These are phyloP conservation scores for Podospora bellae-mahoneyi DNA, from an alignment of 495 filamentous ascomycete genomes.

Conservation along the genomic window DNA sequence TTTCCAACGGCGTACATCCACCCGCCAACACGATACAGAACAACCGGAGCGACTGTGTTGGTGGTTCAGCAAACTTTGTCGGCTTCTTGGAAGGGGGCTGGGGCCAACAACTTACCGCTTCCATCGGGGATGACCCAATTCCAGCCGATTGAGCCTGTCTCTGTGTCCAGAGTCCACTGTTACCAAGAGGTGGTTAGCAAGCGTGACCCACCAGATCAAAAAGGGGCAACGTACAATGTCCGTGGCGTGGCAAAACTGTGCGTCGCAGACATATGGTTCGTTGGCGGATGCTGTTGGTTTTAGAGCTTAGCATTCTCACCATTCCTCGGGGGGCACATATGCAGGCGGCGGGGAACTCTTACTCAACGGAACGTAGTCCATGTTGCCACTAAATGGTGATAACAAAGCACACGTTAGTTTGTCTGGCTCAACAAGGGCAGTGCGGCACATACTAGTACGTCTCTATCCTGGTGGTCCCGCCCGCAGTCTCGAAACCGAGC, in stretches of 20 bases:
- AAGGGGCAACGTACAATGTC: conserved; percentile 17
- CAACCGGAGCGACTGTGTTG: conserved; percentile 5
- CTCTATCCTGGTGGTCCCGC: neutral
- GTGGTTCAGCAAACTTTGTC: neutral
- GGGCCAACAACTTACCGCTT: neutral
- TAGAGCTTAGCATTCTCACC: neutral
- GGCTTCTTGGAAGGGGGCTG: too few species aligned
- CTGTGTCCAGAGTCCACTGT: conserved; percentile 19
- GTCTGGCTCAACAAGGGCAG: neutral
- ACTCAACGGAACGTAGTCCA: neutral
- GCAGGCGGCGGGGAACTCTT: neutral
- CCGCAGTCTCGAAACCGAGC: neutral
- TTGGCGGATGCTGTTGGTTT: conserved; percentile 11
- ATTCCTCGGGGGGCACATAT: too few species aligned
- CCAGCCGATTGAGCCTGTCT: conserved; percentile 11
- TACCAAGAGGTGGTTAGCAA: neutral
- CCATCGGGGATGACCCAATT: conserved; percentile 11
- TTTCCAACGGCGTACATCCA: conserved; percentile 18
- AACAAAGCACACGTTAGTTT: neutral
- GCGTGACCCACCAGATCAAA: neutral
- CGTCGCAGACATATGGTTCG: neutral
- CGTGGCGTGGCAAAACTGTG: conserved; percentile 1
- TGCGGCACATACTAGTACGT: neutral
- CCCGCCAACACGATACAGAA: conserved; percentile 15
- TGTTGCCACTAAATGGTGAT: neutral